phyloP scores from a whole-genome alignment of 176 grass and related monocot species.

The Musa schizocarpa region DNA sequence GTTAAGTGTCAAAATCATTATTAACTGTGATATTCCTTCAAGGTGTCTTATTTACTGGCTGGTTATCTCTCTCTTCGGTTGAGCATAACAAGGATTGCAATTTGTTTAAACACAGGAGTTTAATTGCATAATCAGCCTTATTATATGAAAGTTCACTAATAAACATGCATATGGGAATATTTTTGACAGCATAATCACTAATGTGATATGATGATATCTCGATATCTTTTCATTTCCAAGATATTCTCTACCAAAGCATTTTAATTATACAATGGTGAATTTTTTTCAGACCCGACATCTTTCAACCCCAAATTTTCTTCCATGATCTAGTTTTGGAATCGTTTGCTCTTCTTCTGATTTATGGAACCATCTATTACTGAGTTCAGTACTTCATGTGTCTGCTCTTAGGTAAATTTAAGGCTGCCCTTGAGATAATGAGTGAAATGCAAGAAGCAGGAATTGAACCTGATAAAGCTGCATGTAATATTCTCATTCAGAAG shows the following conservation, averaged over 20 bases:
- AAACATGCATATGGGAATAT: neutral
- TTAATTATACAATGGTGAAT: neutral
- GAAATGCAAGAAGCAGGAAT: constrained; percentile 68
- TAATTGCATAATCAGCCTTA: neutral
- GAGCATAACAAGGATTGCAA: neutral
- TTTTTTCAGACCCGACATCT: neutral
- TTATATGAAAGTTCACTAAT: neutral
- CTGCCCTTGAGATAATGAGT: constrained; percentile 43
- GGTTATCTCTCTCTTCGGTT: neutral
- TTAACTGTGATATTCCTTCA: neutral
- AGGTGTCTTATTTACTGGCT: neutral
- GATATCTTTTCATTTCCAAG: neutral
- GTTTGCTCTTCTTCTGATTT: neutral
- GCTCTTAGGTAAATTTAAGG: constrained; percentile 50
- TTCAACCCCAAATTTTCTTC: no score
- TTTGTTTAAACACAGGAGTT: neutral
- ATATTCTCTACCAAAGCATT: neutral
- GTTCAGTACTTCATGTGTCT: neutral
- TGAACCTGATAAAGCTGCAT: constrained; percentile 57
- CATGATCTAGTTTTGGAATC: neutral
- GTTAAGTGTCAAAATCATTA: neutral
- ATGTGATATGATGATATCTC: neutral
- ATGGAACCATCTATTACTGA: neutral
- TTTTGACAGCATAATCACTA: neutral
- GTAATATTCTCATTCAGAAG: constrained; percentile 71